Conservation (phyloP, 148 eudicot species). For the Vaccinium macrocarpon region DNA sequence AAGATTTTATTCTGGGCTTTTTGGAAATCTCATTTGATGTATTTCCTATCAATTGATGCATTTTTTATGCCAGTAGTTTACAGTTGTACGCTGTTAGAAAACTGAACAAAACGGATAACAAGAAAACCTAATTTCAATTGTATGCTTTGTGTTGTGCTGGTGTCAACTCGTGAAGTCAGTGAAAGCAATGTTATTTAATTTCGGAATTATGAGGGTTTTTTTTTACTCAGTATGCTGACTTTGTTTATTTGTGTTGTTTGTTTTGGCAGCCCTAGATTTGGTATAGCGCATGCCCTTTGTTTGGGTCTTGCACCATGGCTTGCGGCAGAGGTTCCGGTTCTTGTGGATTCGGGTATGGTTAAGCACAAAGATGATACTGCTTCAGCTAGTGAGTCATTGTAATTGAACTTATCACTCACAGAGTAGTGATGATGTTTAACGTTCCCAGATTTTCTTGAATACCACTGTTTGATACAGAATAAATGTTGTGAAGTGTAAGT, state of each 20-base stretch:
- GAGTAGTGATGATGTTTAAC: background rate
- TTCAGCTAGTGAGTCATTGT: conserved; percentile 59
- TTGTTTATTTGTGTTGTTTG: background rate
- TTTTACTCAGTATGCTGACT: background rate
- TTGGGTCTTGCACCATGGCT: conserved; percentile 99
- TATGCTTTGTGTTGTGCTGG: background rate
- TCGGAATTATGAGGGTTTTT: background rate
- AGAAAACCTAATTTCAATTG: background rate
- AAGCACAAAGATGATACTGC: conserved; percentile 94
- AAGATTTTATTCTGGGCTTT: background rate
- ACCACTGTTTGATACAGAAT: background rate
- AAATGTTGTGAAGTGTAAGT: conserved; percentile 11
- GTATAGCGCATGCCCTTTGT: conserved; percentile 94
- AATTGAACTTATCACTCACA: background rate
- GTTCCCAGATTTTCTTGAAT: background rate
- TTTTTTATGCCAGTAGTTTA: background rate
- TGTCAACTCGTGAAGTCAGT: background rate
- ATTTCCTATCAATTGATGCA: background rate
- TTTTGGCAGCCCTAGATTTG: conserved; percentile 86
- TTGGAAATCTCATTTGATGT: background rate
- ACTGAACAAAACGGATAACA: background rate
- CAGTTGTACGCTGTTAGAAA: background rate
- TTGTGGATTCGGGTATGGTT: conserved; percentile 96
- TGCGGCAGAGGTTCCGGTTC: conserved; percentile 92
- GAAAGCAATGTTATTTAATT: background rate